phyloP scores from a whole-genome alignment of 805 yeast species.

The Zygosaccharomyces lentus region DNA sequence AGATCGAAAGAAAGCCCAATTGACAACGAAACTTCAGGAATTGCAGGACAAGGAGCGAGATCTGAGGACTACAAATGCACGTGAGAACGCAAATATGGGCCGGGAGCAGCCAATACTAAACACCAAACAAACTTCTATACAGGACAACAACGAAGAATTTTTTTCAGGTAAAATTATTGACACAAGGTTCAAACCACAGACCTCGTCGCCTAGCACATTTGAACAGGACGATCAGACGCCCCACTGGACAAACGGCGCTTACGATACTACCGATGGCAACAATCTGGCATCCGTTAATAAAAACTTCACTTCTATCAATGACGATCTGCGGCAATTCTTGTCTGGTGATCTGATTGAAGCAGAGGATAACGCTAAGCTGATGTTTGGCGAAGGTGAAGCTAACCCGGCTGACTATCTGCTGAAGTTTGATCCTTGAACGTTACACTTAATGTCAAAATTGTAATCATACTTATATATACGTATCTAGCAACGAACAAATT shows the following conservation, averaged over 20 bases:
- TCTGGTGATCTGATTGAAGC: conserved; percentile 33
- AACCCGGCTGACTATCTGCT: conserved; percentile 30
- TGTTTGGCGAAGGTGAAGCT: conserved; percentile 22
- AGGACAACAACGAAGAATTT: conserved; percentile 5
- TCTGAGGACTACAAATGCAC: background rate
- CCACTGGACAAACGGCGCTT: background rate
- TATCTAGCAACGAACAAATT: background rate
- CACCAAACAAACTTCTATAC: background rate
- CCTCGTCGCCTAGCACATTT: background rate
- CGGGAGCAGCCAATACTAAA: conserved; percentile 1
- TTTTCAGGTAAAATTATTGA: conserved; percentile 28
- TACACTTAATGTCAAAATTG: background rate
- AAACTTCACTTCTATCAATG: conserved; percentile 10
- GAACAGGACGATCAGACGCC: background rate
- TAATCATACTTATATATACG: background rate
- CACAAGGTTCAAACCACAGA: conserved; percentile 21
- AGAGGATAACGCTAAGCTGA: conserved; percentile 32
- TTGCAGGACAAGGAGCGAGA: conserved; percentile 23
- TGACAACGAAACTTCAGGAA: conserved; percentile 40
- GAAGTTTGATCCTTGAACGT: conserved; percentile 26
- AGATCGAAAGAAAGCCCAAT: conserved; percentile 41
- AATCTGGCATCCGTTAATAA: background rate
- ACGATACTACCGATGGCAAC: background rate
- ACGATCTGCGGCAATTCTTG: conserved; percentile 31
- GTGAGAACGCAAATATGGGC: background rate